Conservation (phyloP, 2,329 filamentous ascomycete species). For the Lecanicillium sp. region DNA sequence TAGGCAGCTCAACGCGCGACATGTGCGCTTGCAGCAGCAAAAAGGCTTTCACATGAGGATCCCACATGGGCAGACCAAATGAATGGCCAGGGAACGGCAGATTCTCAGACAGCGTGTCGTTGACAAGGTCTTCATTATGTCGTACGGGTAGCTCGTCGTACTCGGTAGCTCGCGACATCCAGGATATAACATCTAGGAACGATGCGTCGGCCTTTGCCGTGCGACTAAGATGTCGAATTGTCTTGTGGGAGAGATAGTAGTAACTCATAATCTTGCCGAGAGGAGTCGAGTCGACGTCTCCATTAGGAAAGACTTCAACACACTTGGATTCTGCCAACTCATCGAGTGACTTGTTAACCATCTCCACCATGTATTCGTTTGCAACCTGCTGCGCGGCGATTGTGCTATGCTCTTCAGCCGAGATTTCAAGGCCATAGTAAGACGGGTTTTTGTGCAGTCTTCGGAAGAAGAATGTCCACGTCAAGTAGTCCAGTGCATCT, state of each 20-base stretch:
- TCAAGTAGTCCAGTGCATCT: constrained; percentile 93
- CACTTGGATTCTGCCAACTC: constrained; percentile 82
- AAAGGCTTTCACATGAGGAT: constrained; percentile 95
- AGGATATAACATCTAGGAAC: constrained; percentile 76
- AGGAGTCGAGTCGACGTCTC: constrained; percentile 81
- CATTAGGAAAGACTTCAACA: constrained; percentile 73
- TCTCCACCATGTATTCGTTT: constrained; percentile 88
- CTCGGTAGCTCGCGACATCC: constrained; percentile 90
- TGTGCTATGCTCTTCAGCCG: constrained; percentile 84
- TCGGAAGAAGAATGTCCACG: constrained; percentile 99
- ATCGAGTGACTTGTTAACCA: constrained; percentile 78
- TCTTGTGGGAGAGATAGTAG: constrained; percentile 95
- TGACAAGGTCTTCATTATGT: constrained; percentile 97
- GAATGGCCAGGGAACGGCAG: constrained; percentile 53
- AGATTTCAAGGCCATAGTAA: constrained; percentile 93
- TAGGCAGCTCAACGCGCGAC: constrained; percentile 84
- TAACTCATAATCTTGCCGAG: constrained; percentile 99
- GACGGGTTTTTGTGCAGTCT: constrained; percentile 96
- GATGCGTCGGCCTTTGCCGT: constrained; percentile 67
- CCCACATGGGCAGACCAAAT: constrained; percentile 87
- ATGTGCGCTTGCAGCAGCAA: constrained; percentile 91
- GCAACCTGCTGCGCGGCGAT: constrained; percentile 77
- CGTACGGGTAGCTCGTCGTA: constrained; percentile 97
- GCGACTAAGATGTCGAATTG: constrained; percentile 74
- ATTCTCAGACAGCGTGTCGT: constrained; percentile 77